Percentiles rank a stretch among this genome's conserved stretches.
These are phyloP conservation scores for Coemansia sp. DNA, from an alignment of 192 early-diverging fungal species.

Conservation along the genomic window DNA sequence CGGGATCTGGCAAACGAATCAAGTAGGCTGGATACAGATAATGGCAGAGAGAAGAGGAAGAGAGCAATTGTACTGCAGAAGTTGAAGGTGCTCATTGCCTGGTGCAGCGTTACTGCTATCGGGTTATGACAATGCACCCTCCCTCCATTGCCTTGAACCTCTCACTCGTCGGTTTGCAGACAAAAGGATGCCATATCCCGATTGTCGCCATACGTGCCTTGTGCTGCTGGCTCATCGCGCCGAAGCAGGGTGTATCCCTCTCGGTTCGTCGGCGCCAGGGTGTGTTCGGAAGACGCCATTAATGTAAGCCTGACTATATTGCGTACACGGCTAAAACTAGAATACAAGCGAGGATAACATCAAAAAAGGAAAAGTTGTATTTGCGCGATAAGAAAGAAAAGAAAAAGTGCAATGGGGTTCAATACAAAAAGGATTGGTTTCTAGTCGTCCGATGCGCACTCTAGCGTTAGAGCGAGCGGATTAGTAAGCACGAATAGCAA, in stretches of 20 bases:
- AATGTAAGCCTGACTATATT: neutral
- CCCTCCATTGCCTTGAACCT: neutral
- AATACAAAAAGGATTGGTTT: neutral
- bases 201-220: slow-evolving; percentile 2
- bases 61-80: neutral
- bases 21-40: neutral
- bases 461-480: neutral
- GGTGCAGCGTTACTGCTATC: neutral
- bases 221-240: slow-evolving; percentile 1
- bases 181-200: neutral
- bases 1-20: neutral
- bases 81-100: neutral
- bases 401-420: neutral
- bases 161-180: neutral
- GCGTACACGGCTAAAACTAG: neutral
- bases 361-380: neutral
- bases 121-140: neutral
- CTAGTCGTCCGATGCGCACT: too few relatives aligned
- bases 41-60: neutral
- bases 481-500: neutral
- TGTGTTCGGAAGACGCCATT: slow-evolving; percentile 3
- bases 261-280: neutral
- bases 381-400: slow-evolving; percentile 5
- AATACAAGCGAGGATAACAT: neutral
- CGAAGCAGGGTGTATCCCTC: slow-evolving; percentile 1